Percentiles rank a stretch among this genome's conserved stretches.
Conservation (phyloP, 148 eudicot species). For the Fagopyrum tataricum region DNA sequence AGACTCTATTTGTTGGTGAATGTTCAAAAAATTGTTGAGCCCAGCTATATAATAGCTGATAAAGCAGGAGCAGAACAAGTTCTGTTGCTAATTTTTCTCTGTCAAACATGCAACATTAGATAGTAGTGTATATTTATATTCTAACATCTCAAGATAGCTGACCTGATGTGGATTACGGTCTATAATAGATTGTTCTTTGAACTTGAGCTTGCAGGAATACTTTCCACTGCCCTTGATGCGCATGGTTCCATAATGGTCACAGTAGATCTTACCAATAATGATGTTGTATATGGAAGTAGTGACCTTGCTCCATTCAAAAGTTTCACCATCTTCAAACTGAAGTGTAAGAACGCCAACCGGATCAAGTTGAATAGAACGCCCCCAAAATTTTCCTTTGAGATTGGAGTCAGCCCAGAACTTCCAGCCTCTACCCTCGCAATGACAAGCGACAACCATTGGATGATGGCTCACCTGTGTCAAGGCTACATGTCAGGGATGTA, state of each 20-base stretch:
- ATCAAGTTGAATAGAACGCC: slow-evolving; percentile 93
- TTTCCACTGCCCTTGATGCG: slow-evolving; percentile 89
- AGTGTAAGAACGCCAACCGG: slow-evolving; percentile 77
- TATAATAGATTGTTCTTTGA: slow-evolving; percentile 91
- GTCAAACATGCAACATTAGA: not conserved
- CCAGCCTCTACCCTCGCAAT: slow-evolving; percentile 83
- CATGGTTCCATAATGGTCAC: slow-evolving; percentile 97
- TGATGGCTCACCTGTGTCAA: slow-evolving; percentile 75
- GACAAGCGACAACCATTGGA: slow-evolving; percentile 45
- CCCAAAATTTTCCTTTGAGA: slow-evolving; percentile 91
- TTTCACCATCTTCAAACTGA: slow-evolving; percentile 90
- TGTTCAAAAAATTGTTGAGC: not conserved
- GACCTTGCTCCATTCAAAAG: slow-evolving; percentile 95
- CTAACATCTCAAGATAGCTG: slow-evolving; percentile 2
- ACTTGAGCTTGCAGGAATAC: slow-evolving; percentile 91
- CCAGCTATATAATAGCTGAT: not conserved
- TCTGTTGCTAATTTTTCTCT: not conserved
- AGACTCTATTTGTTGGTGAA: not conserved
- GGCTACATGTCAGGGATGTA: not conserved
- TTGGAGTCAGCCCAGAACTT: slow-evolving; percentile 93
- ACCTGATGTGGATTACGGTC: slow-evolving; percentile 98
- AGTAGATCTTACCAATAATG: slow-evolving; percentile 87
- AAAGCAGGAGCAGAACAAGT: not conserved
- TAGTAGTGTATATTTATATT: not conserved
- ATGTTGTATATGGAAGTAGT: slow-evolving; percentile 95